Evolutionary conservation across 1,284 basidiomycete genomes (phyloP), one percentile per base, ranked within the genome.

Genomic region (Ustilago bromivora): DNA sequence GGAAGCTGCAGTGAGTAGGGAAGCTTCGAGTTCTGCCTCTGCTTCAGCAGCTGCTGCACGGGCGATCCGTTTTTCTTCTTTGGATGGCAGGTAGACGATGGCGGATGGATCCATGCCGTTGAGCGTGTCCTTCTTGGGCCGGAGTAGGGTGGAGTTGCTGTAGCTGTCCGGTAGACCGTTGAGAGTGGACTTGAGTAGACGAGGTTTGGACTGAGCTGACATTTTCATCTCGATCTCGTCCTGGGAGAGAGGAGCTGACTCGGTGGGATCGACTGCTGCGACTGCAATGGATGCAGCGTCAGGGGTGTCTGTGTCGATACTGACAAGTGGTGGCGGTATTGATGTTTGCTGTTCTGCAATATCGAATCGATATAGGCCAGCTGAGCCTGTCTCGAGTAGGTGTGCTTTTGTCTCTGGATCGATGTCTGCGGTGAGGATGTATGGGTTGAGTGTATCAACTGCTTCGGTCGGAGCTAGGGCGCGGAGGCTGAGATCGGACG

Each of bases 21-120:
- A 52, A 31, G 62, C 64, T 5, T 43, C 58, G 6, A 55, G 51
- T 52, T 66, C 57, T 7, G 34, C 35, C 17, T 61, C 57, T 5
- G 66, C 74, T 59, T 59, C 63, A n/a, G 60, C 75, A 7, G 57
- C 67, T 31, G 74, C 69, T 35, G 74, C 74, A 31, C 74, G 74
- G 12, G 64, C 61, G 23, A 76, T 65, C 6, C 74, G 74, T 55
- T 77, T 72, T 57, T 73, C 63, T 36, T 70, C 61, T 32, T 70
- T 73, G 11, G 70, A 73, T 4, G 70, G 61, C 0, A 70, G 57
- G 23, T 73, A 77, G 35, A 72, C 70, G 35, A 77, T 55, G 3
- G 55, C 70, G 4, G 75, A 66, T 36, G 71, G 62, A 51, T 69
- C 69, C 15, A 49, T 51, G 4, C 68, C 68, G 10, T 61, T 49